Conservation (phyloP, 768 basidiomycete species). For the Mycena galopus region DNA sequence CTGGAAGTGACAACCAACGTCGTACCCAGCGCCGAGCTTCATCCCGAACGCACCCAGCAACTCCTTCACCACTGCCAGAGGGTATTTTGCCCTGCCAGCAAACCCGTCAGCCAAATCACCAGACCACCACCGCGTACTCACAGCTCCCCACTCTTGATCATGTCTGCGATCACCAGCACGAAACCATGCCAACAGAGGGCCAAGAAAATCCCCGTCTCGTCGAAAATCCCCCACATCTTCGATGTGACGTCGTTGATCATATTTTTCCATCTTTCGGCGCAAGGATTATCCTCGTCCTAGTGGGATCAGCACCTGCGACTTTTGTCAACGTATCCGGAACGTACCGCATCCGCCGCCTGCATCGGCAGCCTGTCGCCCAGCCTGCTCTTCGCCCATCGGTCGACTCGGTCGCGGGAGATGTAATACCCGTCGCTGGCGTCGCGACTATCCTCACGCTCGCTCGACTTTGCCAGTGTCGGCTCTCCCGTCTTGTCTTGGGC, state of each 20-base stretch:
- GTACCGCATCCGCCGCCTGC: neutral
- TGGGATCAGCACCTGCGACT: neutral
- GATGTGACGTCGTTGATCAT: neutral
- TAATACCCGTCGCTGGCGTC: conserved; percentile 21
- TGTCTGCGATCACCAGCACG: neutral
- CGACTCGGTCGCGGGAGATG: conserved; percentile 31
- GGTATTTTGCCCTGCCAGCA: conserved; percentile 3
- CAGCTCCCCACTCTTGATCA: neutral
- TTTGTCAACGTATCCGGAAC: neutral
- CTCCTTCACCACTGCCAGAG: conserved; percentile 8
- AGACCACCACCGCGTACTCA: neutral
- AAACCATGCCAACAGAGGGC: neutral
- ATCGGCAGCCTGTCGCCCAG: neutral
- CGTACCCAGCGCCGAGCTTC: conserved; percentile 32
- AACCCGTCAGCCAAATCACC: neutral
- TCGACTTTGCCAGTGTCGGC: neutral
- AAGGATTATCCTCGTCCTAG: conserved; percentile 27
- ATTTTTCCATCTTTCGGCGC: conserved; percentile 33
- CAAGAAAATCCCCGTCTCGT: neutral
- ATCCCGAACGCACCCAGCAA: conserved; percentile 38
- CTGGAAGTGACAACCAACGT: conserved; percentile 9
- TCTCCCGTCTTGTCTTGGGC: neutral
- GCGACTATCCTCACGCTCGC: conserved; percentile 15
- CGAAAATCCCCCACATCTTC: neutral
- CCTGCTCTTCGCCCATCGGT: conserved; percentile 15